Evolutionary conservation across 768 basidiomycete species (phyloP).

Genomic region (Suillus spraguei): DNA sequence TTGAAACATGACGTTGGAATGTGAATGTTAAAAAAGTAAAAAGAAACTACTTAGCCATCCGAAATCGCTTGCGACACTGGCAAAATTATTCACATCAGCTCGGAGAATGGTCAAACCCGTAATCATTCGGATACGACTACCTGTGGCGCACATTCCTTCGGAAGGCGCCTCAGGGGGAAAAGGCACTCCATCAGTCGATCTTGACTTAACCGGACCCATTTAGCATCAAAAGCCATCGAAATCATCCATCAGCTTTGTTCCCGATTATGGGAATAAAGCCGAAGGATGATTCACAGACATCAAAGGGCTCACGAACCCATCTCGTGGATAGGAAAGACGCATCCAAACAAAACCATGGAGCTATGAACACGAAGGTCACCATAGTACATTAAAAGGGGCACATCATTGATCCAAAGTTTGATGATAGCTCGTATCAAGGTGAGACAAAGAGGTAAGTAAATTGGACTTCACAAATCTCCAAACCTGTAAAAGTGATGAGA

Average conservation of each 20-base stretch:
- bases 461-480: conserved; percentile 22
- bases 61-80: neutral
- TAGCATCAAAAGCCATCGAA: neutral
- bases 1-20: neutral
- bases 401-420: conserved; percentile 5
- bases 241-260: too few relatives aligned
- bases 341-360: neutral
- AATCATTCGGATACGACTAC: neutral
- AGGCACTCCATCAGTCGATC: neutral
- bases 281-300: neutral
- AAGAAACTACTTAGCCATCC: neutral
- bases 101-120: neutral
- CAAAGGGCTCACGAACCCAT: neutral
- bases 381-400: neutral
- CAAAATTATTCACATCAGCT: conserved; percentile 1
- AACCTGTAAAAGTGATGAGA: conserved; percentile 21
- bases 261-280: neutral
- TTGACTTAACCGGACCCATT: neutral
- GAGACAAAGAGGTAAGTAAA: neutral
- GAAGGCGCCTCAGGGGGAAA: neutral
- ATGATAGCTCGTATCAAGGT: conserved; percentile 2
- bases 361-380: neutral
- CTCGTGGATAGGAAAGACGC: neutral
- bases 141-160: neutral
- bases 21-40: neutral